Evolutionary conservation across 2,329 filamentous ascomycete species (phyloP), one percentile per base, ranked within the genome.

Genomic region (Cladophialophora exuberans): DNA sequence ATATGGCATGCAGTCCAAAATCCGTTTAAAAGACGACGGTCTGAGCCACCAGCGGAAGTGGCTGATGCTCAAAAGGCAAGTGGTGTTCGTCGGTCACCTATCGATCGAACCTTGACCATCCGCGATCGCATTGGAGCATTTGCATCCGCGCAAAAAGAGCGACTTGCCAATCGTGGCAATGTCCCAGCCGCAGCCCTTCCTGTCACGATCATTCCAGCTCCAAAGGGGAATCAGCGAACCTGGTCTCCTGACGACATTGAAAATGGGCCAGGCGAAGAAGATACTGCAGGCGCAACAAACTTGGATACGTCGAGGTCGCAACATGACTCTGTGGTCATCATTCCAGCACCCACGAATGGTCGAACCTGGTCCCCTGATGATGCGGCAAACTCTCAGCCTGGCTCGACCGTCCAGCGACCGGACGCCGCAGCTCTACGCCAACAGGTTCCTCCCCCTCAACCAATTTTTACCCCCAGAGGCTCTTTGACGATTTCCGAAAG

Each of bases 171-270:
- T 68, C 66, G 74, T 63, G 61, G 68, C 47, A 65, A 66, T 44
- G 52, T 48, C 18, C 62, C 61, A 25, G 62, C 68, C 2, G 73
- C 77, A 17, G 70, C 78, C 17, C 63, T 84, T 10, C 81, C 82
- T 2, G 76, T 85, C 17, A 86, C 82, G 0, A 76, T 86, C 25
- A 83, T 86, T 46, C 83, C 83, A 2, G 82, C 82, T 3, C 80
- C 82, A 57, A 77, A 77, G 20, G 73, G 79, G 33, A 74, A 73
- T 33, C 78, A 79, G 30, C 72, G 81, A 41, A 79, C 79, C 4
- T 84, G 81, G 79, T 81, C 76, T 36, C 79, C 81, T 6, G 71
- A 73, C 42, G 68, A 70, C 44, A 13, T 58, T 22, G 46, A 41
- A 35, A 48, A 56, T 9, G 43, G 30, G n/a, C 36, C 39, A 17